Evolutionary conservation across 495 filamentous ascomycete genomes (phyloP), one percentile per base, ranked within the genome.

Genomic region (Xylaria grammica): DNA sequence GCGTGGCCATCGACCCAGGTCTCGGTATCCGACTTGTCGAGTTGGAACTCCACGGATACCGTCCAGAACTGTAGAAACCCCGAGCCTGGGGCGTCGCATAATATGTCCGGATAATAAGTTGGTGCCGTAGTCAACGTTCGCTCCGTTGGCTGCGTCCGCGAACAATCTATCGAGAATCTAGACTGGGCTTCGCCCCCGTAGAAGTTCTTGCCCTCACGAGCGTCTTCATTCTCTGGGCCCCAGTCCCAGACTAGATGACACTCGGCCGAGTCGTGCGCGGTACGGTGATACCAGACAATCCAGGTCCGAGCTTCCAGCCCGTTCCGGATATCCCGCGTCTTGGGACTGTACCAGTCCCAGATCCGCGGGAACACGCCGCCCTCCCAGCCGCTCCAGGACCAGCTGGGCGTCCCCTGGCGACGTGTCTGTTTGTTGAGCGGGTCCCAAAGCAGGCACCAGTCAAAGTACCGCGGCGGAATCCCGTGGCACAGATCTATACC

Each of bases 391-490:
- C 44, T 34, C 68, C 68, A 70, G 7, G 65, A 70, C 68, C 68
- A 70, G 30, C 68, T 70, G 1, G 68, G 55, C 1, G 60, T 58
- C 17, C 56, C 40, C 4, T 22, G 55, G 32, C 65, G 65, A 22
- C 54, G 49, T 15, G 26, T 32, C 20, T 53, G 49, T 17, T 27
- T 17, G 11, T 26, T 27, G 9, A 67, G 13, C n/a, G 68, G 65
- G 13, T 60, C n/a, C 68, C 68, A 70, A 15, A 70, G 65, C 9
- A 70, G 65, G 32, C 66, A 67, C 65, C 65, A 69, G 67, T 69
- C 65, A 40, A 69, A 69, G 45, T 60, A 69, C 27, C 17, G 30
- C 9, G 60, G 60, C 15, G 67, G 65, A 0, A 69, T 20, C 10
- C 68, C 65, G 24, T 67, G 68, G 55, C 65, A 69, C 1, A 69